Percentiles rank a stretch among this genome's conserved stretches.
phyloP scores from a whole-genome alignment of 2,329 filamentous ascomycete species.

The Cladosporium phlei region DNA sequence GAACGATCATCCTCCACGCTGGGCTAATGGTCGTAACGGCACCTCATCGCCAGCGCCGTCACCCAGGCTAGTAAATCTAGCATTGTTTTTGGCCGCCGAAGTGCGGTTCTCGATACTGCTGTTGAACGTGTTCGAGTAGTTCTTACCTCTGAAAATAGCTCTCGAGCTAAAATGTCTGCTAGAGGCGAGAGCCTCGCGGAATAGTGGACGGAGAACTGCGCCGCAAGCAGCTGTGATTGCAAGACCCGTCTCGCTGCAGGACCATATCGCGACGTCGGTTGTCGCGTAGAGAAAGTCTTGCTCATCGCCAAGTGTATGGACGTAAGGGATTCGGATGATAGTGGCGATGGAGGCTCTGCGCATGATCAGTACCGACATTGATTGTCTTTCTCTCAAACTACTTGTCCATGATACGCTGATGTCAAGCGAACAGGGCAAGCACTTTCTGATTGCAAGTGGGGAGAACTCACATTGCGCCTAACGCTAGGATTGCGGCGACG shows the following conservation, averaged over 20 bases:
- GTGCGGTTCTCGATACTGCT: background rate
- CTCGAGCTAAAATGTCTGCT: background rate
- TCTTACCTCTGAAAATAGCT: background rate
- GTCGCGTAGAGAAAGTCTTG: slow-evolving; percentile 29
- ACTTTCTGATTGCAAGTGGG: no score
- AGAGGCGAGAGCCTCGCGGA: slow-evolving; percentile 22
- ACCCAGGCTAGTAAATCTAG: background rate
- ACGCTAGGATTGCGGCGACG: slow-evolving; percentile 28
- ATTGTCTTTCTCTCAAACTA: no score
- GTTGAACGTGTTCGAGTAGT: background rate
- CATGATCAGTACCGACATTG: background rate
- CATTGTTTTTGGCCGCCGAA: background rate
- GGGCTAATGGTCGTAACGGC: background rate
- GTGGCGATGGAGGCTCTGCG: slow-evolving; percentile 17
- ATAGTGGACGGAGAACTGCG: slow-evolving; percentile 46
- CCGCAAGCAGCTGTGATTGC: slow-evolving; percentile 41
- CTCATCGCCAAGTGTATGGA: slow-evolving; percentile 9
- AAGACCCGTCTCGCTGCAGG: slow-evolving; percentile 29
- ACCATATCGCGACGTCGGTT: slow-evolving; percentile 35
- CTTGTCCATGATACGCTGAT: no score
- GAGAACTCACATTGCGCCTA: slow-evolving; percentile 27
- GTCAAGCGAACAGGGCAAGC: no score
- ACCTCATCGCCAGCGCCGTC: background rate
- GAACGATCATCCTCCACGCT: background rate
- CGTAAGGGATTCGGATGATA: slow-evolving; percentile 27